Evolutionary conservation across 2,329 filamentous ascomycete species (phyloP).

Genomic region (Trematosphaeria pertusa): DNA sequence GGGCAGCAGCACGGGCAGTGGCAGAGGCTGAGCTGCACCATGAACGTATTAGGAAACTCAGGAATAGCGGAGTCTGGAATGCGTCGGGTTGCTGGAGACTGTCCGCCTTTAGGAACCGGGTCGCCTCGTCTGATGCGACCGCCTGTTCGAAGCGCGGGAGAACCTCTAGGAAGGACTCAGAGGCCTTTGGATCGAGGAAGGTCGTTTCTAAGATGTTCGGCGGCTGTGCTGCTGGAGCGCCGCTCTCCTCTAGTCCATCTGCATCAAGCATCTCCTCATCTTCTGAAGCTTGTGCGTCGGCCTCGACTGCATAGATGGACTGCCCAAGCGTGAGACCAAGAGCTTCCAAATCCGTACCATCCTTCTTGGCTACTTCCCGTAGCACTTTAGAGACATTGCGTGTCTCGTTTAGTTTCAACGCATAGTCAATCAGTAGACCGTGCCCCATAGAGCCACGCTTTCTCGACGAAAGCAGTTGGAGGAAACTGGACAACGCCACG

Average conservation of each 20-base stretch:
- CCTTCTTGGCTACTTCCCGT: slow-evolving; percentile 69
- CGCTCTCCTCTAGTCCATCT: slow-evolving; percentile 51
- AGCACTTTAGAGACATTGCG: slow-evolving; percentile 62
- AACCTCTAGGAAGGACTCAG: slow-evolving; percentile 38
- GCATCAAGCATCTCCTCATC: slow-evolving; percentile 58
- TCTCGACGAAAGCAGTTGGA: slow-evolving; percentile 57
- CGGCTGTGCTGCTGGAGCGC: slow-evolving; percentile 21
- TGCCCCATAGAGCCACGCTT: slow-evolving; percentile 36
- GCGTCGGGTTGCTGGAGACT: slow-evolving; percentile 63
- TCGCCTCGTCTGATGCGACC: slow-evolving; percentile 27
- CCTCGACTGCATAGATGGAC: slow-evolving; percentile 20
- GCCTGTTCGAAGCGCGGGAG: slow-evolving; percentile 37
- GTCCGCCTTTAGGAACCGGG: slow-evolving; percentile 60
- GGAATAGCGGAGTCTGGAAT: slow-evolving; percentile 68
- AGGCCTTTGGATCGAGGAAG: slow-evolving; percentile 30
- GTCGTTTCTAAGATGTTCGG: slow-evolving; percentile 35
- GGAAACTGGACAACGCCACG: slow-evolving; percentile 70
- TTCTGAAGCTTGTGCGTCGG: slow-evolving; percentile 47
- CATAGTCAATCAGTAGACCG: slow-evolving; percentile 39
- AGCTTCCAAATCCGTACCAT: slow-evolving; percentile 74
- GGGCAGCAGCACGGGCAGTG: slow-evolving; percentile 70
- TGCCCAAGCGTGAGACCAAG: slow-evolving; percentile 50
- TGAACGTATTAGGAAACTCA: slow-evolving; percentile 77
- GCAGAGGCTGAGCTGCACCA: slow-evolving; percentile 77
- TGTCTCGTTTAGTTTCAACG: slow-evolving; percentile 40